Evolutionary conservation across 345 rosid species (phyloP), one percentile per base, ranked within the genome.

Genomic region (Corymbia maculata): DNA sequence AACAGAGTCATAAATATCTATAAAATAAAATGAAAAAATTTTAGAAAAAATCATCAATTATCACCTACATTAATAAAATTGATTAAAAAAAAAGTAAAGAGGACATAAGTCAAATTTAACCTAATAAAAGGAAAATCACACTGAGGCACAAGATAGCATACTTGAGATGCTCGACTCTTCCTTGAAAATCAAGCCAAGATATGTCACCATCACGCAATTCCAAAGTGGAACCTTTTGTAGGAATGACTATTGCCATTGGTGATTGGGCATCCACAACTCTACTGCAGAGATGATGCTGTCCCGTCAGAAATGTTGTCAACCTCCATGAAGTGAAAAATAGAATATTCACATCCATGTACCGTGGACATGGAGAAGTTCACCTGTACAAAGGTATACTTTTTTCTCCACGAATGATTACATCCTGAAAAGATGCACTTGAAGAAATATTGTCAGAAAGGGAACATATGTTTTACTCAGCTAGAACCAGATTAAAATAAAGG

Each of bases 361-460:
- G 85, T 80, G 79, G 82, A 87, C 86, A 88, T 79, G 42, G 82
- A 93, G 86, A 87, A 94, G 88, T 91, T 92, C 92, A 98, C 99
- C 99, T 95, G 90, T 98, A 98, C 86, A 98, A 91, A 26, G 97
- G 99, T 88, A 98, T 92, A 87, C 92, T 93, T 95, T 95, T 97
- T 59, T 94, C 96, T 86, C 99, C 98, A 12, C 98, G 99, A 91
- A 97, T 89, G 87, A 98, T 98, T 87, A 91, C 86, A 93, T 98
- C 99, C 99, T 98, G 95, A 85, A 57, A 88, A 52, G 47, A 88
- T 9, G 13, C 9, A 6, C 82, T 75, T 5, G 82, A 36, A 75
- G n/a, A 36, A 75, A 75, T 49, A 52, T 52, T 86, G 50, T 86
- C 49, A 86, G 87, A 32, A 55, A 86, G 64, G 55, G 36, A 55